A percentile compares a stretch with the other conserved stretches of the same genome.
Conservation (phyloP, 805 yeast genomes). For the Ogataea parapolymorpha region DNA sequence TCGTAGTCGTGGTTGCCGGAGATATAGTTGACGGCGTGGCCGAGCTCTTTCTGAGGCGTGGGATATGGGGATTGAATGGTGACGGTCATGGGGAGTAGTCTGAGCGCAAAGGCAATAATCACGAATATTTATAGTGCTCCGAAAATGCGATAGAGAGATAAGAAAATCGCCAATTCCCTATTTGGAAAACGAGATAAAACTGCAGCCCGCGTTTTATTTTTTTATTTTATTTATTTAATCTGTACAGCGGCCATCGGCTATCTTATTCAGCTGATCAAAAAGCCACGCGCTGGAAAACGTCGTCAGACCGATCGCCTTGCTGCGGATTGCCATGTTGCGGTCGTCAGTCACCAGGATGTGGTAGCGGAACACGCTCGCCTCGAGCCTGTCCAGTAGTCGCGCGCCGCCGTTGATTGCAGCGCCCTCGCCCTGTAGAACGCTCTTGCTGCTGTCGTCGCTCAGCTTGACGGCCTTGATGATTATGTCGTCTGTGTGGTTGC, state of each 20-base stretch:
- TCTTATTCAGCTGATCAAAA: conserved; percentile 46
- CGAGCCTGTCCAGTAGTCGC: conserved; percentile 31
- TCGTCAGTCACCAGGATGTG: conserved; percentile 72
- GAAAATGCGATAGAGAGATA: background rate
- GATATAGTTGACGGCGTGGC: conserved; percentile 17
- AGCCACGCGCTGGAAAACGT: conserved; percentile 62
- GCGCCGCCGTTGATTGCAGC: conserved; percentile 20
- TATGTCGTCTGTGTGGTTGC: conserved; percentile 68
- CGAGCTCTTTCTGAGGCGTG: conserved; percentile 18
- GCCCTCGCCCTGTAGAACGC: conserved; percentile 26
- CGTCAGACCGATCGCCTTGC: conserved; percentile 53
- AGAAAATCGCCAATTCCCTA: conserved; percentile 4
- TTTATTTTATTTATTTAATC: conserved; percentile 33
- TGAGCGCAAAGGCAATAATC: background rate
- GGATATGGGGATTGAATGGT: conserved; percentile 19
- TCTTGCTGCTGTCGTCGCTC: conserved; percentile 31
- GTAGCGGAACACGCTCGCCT: conserved; percentile 47
- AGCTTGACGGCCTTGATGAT: conserved; percentile 49
- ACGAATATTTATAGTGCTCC: background rate
- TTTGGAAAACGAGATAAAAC: conserved; percentile 2
- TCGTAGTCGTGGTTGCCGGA: conserved; percentile 20
- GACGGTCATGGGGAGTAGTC: conserved; percentile 12
- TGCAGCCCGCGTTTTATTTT: too few species aligned
- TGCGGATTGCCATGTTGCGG: conserved; percentile 64
- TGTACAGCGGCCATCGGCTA: conserved; percentile 48